These are phyloP conservation scores for Acorus calamus DNA, from an alignment of 106 monocot genomes.

Conservation along the genomic window DNA sequence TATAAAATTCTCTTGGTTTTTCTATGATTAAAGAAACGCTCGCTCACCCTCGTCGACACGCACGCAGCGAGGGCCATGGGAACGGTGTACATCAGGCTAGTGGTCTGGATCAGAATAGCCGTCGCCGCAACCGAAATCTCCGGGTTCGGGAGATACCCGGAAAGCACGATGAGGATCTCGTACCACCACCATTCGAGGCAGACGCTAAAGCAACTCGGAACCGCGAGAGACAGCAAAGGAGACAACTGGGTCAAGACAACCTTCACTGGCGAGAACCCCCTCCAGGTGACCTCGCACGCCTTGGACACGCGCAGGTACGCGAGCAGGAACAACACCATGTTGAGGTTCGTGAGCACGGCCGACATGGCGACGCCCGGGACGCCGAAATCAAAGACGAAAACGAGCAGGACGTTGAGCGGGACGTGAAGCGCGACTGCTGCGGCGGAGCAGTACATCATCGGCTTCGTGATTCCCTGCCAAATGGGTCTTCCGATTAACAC, in stretches of 20 bases:
- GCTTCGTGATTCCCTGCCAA: conserved; percentile 43
- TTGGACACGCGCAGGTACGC: conserved; percentile 39
- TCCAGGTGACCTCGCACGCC: conserved; percentile 47
- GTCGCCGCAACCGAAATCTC: conserved; percentile 64
- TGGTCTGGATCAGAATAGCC: conserved; percentile 83
- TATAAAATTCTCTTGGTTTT: no score
- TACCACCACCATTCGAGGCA: conserved; percentile 99
- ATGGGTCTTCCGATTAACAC: no score
- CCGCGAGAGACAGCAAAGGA: conserved; percentile 54
- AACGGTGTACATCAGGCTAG: conserved; percentile 88
- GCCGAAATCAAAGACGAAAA: conserved; percentile 48
- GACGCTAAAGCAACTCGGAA: conserved; percentile 72
- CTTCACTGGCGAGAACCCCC: conserved; percentile 33
- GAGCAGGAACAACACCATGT: conserved; percentile 69
- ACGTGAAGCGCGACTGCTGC: conserved; percentile 62
- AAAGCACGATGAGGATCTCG: conserved; percentile 82
- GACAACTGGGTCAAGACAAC: conserved; percentile 12
- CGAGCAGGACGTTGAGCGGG: conserved; percentile 54
- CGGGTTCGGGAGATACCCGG: conserved; percentile 83
- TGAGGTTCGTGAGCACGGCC: conserved; percentile 55
- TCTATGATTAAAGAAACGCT: no score
- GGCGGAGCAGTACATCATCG: conserved; percentile 75
- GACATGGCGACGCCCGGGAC: conserved; percentile 78
- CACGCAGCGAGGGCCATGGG: conserved; percentile 87
- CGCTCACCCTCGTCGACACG: conserved; percentile 70